These are phyloP conservation scores for Leccinum pellstonianum DNA, from an alignment of 768 basidiomycete species.

Conservation along the genomic window DNA sequence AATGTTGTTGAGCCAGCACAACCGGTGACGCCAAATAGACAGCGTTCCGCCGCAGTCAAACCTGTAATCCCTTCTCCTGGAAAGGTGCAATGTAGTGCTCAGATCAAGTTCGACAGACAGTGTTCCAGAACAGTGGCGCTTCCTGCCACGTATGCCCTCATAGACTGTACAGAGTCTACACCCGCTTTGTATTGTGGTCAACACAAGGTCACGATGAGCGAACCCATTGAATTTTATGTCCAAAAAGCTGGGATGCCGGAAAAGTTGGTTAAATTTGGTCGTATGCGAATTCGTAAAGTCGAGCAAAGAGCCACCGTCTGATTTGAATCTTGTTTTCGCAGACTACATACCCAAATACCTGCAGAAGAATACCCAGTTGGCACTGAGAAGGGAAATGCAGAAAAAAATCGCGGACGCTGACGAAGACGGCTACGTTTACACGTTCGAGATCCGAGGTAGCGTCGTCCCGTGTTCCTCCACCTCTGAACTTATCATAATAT, in stretches of 20 bases:
- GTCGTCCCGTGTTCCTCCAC: background rate
- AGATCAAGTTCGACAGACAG: constrained; percentile 61
- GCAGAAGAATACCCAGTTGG: constrained; percentile 55
- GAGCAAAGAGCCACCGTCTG: constrained; percentile 4
- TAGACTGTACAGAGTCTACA: constrained; percentile 20
- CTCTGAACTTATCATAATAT: constrained; percentile 7
- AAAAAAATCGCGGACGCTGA: constrained; percentile 55
- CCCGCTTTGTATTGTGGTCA: constrained; percentile 57
- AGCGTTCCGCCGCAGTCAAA: constrained; percentile 22
- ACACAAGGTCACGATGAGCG: constrained; percentile 34
- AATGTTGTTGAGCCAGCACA: constrained; percentile 13
- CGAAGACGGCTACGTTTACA: constrained; percentile 75
- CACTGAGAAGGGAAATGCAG: constrained; percentile 54
- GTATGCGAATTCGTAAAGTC: constrained; percentile 35
- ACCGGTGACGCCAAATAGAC: constrained; percentile 17
- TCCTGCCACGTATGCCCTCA: constrained; percentile 25
- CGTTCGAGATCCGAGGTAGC: constrained; percentile 74
- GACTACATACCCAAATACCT: constrained; percentile 74
- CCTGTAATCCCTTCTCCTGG: constrained; percentile 18
- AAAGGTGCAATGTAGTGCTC: constrained; percentile 55
- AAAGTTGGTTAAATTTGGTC: constrained; percentile 57
- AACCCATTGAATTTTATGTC: constrained; percentile 43
- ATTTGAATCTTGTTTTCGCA: constrained; percentile 26
- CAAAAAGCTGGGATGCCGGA: constrained; percentile 37
- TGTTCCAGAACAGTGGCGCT: constrained; percentile 62